Evolutionary conservation across 768 basidiomycete species (phyloP), one percentile per base, ranked within the genome.

Genomic region (Naganishia friedmannii): DNA sequence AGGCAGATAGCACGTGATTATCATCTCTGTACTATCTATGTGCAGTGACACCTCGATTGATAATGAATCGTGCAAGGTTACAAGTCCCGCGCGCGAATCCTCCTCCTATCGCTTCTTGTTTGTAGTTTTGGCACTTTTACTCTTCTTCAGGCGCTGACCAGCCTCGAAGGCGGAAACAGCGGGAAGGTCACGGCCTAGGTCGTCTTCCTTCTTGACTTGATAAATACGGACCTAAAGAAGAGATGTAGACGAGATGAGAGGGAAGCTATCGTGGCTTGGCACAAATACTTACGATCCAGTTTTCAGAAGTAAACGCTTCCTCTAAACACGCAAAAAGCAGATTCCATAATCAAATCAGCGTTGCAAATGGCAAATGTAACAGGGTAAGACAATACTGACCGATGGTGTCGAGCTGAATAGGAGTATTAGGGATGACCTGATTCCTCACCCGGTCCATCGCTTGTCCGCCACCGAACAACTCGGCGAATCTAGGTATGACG

Each of bases 231-330:
- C 60, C 60, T 63, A 29, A 42, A 9, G 23, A 10, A 93, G 51
- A 12, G 19, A 34, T 1, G 39, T 17, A 15, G 17, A 21, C 34
- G 8, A 23, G 51, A 65, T 29, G 15, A 67, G 28, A 6, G 8
- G 21, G 17, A 29, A 23, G 23, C 51, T 51, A 84, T 12, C 26
- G 26, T 13, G 13, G 1, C 12, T 28, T 63, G 37, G 39, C 23
- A 45, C 13, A 3, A 77, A 28, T 26, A 63, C 60, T 45, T 45
- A 93, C 95, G 74, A 99, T 95, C 96, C 96, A 99, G 82, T 99
- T 99, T 84, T 99, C 96, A 8, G 93, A 92, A 1, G 96, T 99
- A 84, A 94, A 99, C 9, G 95, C 96, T 82, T 99, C 96, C 73
- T 99, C 92, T 92, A 9, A 72, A 70, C n/a, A 74, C 53, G 21